phyloP scores from a whole-genome alignment of 345 rosid species.

The Syzygium oleosum region DNA sequence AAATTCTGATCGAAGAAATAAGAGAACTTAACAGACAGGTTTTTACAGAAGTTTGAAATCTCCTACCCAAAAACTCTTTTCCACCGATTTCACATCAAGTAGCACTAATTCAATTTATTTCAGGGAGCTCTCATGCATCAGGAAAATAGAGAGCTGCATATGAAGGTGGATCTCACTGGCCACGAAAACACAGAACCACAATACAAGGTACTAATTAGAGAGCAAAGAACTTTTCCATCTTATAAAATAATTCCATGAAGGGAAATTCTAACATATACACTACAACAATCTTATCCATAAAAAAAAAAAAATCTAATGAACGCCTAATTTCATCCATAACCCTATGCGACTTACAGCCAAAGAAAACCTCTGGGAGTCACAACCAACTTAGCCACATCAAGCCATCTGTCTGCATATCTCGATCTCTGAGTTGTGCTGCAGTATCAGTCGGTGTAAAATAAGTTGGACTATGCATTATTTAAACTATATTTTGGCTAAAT shows the following conservation, averaged over 20 bases:
- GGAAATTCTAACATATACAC: not conserved
- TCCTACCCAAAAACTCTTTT: not conserved
- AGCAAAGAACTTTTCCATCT: not conserved
- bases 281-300: not conserved
- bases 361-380: not conserved
- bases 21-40: constrained; percentile 58
- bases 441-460: not conserved
- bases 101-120: constrained; percentile 3
- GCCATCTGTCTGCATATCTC: not conserved
- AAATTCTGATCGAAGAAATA: constrained; percentile 43
- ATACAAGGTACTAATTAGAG: constrained; percentile 35
- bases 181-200: constrained; percentile 46
- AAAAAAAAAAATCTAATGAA: not conserved
- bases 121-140: constrained; percentile 52
- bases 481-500: not conserved
- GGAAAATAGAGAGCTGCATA: constrained; percentile 46
- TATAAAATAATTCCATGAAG: not conserved
- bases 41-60: not conserved
- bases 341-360: not conserved
- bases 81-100: not conserved
- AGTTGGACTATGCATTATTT: not conserved
- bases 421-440: not conserved
- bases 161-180: constrained; percentile 29
- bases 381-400: too few species aligned
- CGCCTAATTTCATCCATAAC: not conserved